Conservation (phyloP, 2,329 filamentous ascomycete genomes). For the Curvularia verruculosa region DNA sequence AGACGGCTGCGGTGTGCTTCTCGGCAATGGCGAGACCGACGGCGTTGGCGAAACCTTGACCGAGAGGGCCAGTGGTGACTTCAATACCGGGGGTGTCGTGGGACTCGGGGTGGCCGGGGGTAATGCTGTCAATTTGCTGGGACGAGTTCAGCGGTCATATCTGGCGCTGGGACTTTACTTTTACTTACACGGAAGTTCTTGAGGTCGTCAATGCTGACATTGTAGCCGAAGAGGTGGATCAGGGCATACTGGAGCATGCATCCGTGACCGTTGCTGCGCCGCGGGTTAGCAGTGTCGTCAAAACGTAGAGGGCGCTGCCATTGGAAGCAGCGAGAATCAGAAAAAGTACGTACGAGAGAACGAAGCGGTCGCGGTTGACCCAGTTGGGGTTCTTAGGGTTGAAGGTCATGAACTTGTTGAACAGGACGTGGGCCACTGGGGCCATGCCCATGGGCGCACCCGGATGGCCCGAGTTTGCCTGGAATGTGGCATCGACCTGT, state of each 20-base stretch:
- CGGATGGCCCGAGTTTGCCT: conserved; percentile 97
- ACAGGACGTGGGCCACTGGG: conserved; percentile 93
- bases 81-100: conserved; percentile 97
- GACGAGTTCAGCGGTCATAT: conserved; percentile 22
- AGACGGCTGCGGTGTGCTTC: conserved; percentile 85
- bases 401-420: conserved; percentile 99
- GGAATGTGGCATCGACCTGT: conserved; percentile 95
- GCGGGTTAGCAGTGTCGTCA: conserved; percentile 1
- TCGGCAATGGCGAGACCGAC: conserved; percentile 98
- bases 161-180: conserved; percentile 56
- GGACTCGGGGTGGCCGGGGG: conserved; percentile 93
- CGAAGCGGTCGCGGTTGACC: conserved; percentile 97
- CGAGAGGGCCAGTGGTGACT: conserved; percentile 96
- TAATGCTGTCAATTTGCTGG: conserved; percentile 76
- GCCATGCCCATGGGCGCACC: conserved; percentile 98
- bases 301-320: not conserved
- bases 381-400: conserved; percentile 99
- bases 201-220: conserved; percentile 83
- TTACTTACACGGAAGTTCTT: conserved; percentile 91
- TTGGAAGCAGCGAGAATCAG: not conserved
- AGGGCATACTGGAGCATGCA: conserved; percentile 99
- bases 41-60: conserved; percentile 95
- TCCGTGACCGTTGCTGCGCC: conserved; percentile 88
- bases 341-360: conserved; percentile 85
- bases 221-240: conserved; percentile 95